Evolutionary conservation across 2,329 filamentous ascomycete genomes (phyloP).

Genomic region (Aspergillus sp.): DNA sequence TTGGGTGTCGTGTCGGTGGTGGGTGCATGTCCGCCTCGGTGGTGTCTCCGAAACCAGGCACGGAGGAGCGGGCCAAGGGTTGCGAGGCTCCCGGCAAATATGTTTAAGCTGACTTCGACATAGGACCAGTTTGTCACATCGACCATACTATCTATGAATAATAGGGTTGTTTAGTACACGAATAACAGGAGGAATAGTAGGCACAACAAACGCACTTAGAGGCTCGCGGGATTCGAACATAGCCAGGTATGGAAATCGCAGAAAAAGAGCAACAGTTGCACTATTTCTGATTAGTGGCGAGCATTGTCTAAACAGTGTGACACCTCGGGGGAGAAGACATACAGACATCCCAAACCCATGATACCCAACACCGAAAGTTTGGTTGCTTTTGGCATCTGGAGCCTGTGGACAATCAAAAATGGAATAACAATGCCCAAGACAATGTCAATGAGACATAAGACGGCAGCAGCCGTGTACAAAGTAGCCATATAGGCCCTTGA

Average conservation of each 20-base stretch:
- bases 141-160: slow-evolving; percentile 39
- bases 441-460: background rate
- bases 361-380: slow-evolving; percentile 44
- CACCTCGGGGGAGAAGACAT: slow-evolving; percentile 9
- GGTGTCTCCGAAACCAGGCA: slow-evolving; percentile 20
- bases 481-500: background rate
- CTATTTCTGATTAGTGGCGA: slow-evolving; percentile 12
- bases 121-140: slow-evolving; percentile 45
- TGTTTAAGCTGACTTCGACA: slow-evolving; percentile 37
- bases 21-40: slow-evolving; percentile 5
- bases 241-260: slow-evolving; percentile 45
- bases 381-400: slow-evolving; percentile 55
- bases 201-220: slow-evolving; percentile 26
- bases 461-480: background rate
- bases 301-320: background rate
- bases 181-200: background rate
- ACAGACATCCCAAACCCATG: slow-evolving; percentile 45
- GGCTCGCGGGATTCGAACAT: slow-evolving; percentile 39
- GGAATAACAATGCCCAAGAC: slow-evolving; percentile 43
- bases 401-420: slow-evolving; percentile 54
- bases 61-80: slow-evolving; percentile 51
- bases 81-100: slow-evolving; percentile 49
- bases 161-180: background rate
- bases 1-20: slow-evolving; percentile 20
- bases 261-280: slow-evolving; percentile 47